phyloP scores from a whole-genome alignment of 495 filamentous ascomycete genomes.

The Neurospora sp. region DNA sequence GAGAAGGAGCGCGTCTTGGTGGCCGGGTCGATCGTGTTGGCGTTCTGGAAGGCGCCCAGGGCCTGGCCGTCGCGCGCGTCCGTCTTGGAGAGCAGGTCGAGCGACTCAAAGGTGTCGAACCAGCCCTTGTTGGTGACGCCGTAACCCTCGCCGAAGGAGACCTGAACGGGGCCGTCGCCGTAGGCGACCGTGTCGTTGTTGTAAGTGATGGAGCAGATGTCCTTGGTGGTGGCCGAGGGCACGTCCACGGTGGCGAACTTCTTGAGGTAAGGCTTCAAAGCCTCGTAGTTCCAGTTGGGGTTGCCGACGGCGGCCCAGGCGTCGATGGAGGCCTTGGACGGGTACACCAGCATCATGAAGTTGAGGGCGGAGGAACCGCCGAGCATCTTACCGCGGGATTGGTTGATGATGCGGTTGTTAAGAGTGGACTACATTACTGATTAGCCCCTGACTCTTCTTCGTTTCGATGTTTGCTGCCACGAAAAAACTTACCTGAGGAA shows the following conservation, averaged over 20 bases:
- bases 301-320: constrained; percentile 47
- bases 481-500: constrained; percentile 32
- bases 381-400: constrained; percentile 43
- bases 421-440: constrained; percentile 16
- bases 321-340: constrained; percentile 35
- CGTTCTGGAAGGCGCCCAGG: constrained; percentile 36
- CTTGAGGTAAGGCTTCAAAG: constrained; percentile 36
- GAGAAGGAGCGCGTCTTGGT: constrained; percentile 30
- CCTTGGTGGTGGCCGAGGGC: constrained; percentile 16
- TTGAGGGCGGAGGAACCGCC: constrained; percentile 51
- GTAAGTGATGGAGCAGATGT: constrained; percentile 23
- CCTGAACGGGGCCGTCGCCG: constrained; percentile 30
- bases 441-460: constrained; percentile 2
- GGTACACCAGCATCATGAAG: constrained; percentile 37
- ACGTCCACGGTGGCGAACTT: constrained; percentile 30
- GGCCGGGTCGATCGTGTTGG: constrained; percentile 31
- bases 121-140: constrained; percentile 25
- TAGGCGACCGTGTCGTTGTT: constrained; percentile 20
- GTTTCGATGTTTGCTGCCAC: neutral
- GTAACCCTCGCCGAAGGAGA: constrained; percentile 30
- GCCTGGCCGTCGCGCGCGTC: constrained; percentile 30
- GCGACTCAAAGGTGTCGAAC: constrained; percentile 22
- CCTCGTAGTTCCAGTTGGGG: constrained; percentile 40
- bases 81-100: constrained; percentile 20
- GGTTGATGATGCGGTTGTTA: constrained; percentile 21